Evolutionary conservation across 1,284 basidiomycete species (phyloP).

Genomic region (Malassezia globosa): DNA sequence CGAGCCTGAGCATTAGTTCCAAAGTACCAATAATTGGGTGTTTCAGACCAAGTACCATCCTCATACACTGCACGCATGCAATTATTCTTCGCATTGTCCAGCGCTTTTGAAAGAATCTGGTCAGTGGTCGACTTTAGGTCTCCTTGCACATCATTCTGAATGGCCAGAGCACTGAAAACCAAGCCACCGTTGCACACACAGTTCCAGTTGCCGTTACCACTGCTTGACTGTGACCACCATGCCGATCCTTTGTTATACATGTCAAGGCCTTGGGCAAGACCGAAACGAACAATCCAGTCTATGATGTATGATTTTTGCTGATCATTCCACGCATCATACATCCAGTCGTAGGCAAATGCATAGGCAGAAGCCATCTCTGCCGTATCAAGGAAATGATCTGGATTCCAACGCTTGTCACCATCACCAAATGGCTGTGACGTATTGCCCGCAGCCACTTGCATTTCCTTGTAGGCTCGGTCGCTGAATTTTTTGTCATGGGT

Average conservation of each 20-base stretch:
- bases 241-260: constrained; percentile 43
- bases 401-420: constrained; percentile 58
- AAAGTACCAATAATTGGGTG: constrained; percentile 59
- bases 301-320: constrained; percentile 64
- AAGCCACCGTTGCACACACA: constrained; percentile 90
- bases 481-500: constrained; percentile 81
- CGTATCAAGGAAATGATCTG: constrained; percentile 80
- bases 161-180: constrained; percentile 76
- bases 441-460: constrained; percentile 50
- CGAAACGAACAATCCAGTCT: constrained; percentile 65
- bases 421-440: constrained; percentile 53
- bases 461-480: constrained; percentile 70
- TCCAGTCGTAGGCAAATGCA: constrained; percentile 80
- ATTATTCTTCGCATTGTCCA: constrained; percentile 66
- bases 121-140: constrained; percentile 65
- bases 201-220: constrained; percentile 77
- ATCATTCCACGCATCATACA: constrained; percentile 71
- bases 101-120: constrained; percentile 58
- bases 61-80: constrained; percentile 57
- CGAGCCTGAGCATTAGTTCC: constrained; percentile 80
- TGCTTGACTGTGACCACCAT: constrained; percentile 50
- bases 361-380: constrained; percentile 62
- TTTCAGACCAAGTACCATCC: constrained; percentile 92
- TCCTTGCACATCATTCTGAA: constrained; percentile 57
- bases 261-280: constrained; percentile 53